Evolutionary conservation across 805 yeast genomes (phyloP).

Genomic region (Candida sphagnicola): DNA sequence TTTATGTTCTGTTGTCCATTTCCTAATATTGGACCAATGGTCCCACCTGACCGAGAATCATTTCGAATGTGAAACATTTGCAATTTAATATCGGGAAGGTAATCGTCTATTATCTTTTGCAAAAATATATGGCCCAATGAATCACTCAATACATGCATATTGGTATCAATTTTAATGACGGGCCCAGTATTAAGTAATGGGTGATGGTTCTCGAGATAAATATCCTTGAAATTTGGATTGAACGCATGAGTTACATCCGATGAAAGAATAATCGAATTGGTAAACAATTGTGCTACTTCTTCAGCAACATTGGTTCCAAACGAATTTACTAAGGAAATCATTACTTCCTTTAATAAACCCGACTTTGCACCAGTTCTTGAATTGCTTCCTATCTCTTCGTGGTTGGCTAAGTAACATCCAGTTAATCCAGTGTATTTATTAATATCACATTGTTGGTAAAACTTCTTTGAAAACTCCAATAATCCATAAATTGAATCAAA

Average conservation of each 20-base stretch:
- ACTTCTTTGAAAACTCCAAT: constrained; percentile 17
- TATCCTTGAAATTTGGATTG: constrained; percentile 36
- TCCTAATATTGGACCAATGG: constrained; percentile 40
- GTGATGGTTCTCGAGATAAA: constrained; percentile 27
- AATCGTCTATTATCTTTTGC: constrained; percentile 17
- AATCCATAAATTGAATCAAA: constrained; percentile 34
- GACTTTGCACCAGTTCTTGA: constrained; percentile 39
- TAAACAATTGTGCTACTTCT: constrained; percentile 7
- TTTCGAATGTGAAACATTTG: constrained; percentile 40
- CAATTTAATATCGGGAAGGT: constrained; percentile 18
- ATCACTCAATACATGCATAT: constrained; percentile 37
- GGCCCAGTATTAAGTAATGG: constrained; percentile 40
- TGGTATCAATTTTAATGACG: constrained; percentile 32
- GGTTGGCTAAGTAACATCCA: constrained; percentile 32
- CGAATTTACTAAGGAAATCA: constrained; percentile 1
- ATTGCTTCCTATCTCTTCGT: constrained; percentile 40
- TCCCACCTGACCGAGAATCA: constrained; percentile 39
- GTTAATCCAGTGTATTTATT: constrained; percentile 23
- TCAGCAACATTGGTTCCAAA: constrained; percentile 5
- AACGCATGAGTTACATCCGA: constrained; percentile 43
- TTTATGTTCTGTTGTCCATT: constrained; percentile 24
- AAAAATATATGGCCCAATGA: constrained; percentile 24
- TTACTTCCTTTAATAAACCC: constrained; percentile 14
- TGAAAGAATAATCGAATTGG: constrained; percentile 33
- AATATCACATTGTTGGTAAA: constrained; percentile 10